These are phyloP conservation scores for Alternaria ventricosa DNA, from an alignment of 2,329 filamentous ascomycete species.

Conservation along the genomic window DNA sequence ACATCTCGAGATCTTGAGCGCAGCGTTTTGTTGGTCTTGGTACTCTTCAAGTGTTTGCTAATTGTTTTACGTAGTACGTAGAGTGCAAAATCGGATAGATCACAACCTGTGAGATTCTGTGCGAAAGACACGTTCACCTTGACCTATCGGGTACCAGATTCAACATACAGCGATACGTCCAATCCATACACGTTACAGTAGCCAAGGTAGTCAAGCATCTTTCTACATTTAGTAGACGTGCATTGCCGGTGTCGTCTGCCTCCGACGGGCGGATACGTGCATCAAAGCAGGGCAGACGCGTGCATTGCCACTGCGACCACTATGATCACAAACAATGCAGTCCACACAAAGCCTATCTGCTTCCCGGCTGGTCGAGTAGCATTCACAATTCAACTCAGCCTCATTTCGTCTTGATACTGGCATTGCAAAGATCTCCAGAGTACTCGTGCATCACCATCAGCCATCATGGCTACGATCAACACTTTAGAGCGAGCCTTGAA, in stretches of 20 bases:
- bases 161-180: not conserved
- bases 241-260: not conserved
- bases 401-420: not conserved
- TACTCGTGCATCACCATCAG: not conserved
- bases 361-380: not conserved
- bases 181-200: not conserved
- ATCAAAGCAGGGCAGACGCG: not conserved
- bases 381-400: not conserved
- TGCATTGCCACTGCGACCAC: not conserved
- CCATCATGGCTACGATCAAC: not conserved
- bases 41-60: not conserved
- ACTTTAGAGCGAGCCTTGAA: not conserved
- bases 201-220: not conserved
- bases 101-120: not conserved
- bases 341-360: not conserved
- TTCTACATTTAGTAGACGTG: not conserved
- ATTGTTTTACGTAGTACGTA: not conserved
- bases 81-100: not conserved
- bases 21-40: not conserved
- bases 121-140: not conserved
- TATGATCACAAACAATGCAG: not conserved
- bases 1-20: not conserved
- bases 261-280: not conserved
- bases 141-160: not conserved
- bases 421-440: not conserved